Evolutionary conservation across 805 yeast genomes (phyloP).

Genomic region (Starmerella sirachaensis): DNA sequence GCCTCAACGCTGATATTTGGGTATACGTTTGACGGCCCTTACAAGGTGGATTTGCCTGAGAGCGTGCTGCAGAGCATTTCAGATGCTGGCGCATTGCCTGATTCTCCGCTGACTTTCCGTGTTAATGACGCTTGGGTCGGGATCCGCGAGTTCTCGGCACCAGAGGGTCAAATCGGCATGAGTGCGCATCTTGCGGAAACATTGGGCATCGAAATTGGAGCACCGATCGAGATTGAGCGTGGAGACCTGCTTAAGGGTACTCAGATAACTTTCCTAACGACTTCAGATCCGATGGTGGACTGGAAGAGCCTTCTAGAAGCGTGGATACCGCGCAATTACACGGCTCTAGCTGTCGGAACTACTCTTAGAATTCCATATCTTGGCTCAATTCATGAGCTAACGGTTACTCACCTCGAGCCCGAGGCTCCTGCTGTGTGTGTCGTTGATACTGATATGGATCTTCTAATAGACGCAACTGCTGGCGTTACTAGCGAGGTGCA

Average conservation of each 20-base stretch:
- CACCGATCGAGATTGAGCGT: constrained; percentile 23
- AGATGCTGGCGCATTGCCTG: constrained; percentile 18
- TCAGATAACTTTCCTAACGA: constrained; percentile 34
- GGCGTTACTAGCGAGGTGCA: constrained; percentile 6
- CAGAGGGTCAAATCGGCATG: constrained; percentile 29
- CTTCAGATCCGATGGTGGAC: constrained; percentile 28
- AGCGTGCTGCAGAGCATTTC: constrained; percentile 4
- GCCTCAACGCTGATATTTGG: background rate
- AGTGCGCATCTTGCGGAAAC: constrained; percentile 31
- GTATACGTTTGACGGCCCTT: constrained; percentile 1
- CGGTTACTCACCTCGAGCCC: constrained; percentile 34
- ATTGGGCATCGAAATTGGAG: constrained; percentile 22
- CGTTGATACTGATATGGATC: constrained; percentile 44
- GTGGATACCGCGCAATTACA: constrained; percentile 38
- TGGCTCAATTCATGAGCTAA: constrained; percentile 19
- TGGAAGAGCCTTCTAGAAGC: constrained; percentile 47
- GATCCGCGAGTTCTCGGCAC: constrained; percentile 39
- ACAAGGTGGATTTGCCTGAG: constrained; percentile 11
- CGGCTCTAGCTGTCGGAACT: constrained; percentile 37
- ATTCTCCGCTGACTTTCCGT: constrained; percentile 33
- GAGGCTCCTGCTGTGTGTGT: constrained; percentile 35
- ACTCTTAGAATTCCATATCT: constrained; percentile 28
- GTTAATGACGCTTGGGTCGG: constrained; percentile 31
- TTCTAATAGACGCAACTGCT: constrained; percentile 24
- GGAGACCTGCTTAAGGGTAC: constrained; percentile 38